phyloP scores from a whole-genome alignment of 805 yeast genomes.

The Debaryomyces castellii region DNA sequence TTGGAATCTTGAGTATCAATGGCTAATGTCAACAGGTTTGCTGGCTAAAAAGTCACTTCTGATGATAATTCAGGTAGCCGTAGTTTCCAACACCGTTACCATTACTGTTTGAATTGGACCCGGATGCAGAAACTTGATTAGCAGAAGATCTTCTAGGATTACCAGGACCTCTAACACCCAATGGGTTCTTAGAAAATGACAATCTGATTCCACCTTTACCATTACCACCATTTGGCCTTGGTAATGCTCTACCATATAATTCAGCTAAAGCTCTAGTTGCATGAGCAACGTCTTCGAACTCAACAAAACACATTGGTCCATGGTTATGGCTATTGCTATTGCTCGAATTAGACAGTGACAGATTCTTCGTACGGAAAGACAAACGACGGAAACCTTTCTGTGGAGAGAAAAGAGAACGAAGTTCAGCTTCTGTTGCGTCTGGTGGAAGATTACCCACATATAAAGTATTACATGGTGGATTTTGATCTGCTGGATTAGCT shows the following conservation, averaged over 20 bases:
- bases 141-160: conserved; percentile 41
- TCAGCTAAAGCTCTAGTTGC: conserved; percentile 95
- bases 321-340: conserved; percentile 48
- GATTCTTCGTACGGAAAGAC: conserved; percentile 72
- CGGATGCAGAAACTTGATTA: conserved; percentile 20
- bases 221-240: conserved; percentile 66
- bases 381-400: conserved; percentile 92
- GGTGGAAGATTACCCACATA: conserved; percentile 98
- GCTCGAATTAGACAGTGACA: conserved; percentile 25
- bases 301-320: conserved; percentile 99
- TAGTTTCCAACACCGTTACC: conserved; percentile 31
- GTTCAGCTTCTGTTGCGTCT: conserved; percentile 91
- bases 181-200: conserved; percentile 92
- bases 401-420: conserved; percentile 80
- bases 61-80: conserved; percentile 35
- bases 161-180: conserved; percentile 85
- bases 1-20: neutral
- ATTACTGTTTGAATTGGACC: conserved; percentile 11
- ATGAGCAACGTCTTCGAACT: conserved; percentile 91
- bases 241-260: conserved; percentile 87
- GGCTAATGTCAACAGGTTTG: neutral
- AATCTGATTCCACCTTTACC: conserved; percentile 93
- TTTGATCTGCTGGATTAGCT: conserved; percentile 98
- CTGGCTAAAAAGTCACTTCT: conserved; percentile 7
- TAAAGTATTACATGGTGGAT: conserved; percentile 96